phyloP scores from a whole-genome alignment of 2,329 filamentous ascomycete genomes.

The Lecanicillium sp. region DNA sequence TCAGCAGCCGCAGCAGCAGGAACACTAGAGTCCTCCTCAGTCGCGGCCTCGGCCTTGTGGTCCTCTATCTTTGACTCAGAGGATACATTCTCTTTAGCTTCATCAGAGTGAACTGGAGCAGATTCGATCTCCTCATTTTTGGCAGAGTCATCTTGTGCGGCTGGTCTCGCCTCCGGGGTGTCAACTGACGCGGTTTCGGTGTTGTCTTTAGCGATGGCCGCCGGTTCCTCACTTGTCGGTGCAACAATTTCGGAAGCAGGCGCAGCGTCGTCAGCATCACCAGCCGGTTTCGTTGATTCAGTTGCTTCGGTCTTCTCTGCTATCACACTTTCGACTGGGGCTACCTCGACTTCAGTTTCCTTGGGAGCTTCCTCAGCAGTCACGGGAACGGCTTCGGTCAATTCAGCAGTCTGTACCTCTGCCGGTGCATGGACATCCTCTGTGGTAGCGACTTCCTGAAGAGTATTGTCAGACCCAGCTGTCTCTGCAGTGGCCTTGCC shows the following conservation, averaged over 20 bases:
- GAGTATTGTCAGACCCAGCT: too few relatives aligned
- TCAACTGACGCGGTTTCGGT: neutral
- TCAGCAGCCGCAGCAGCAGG: neutral
- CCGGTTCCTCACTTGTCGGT: neutral
- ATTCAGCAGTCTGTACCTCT: constrained; percentile 13
- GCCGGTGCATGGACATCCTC: too few relatives aligned
- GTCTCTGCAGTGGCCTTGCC: too few relatives aligned
- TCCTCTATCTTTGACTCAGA: neutral
- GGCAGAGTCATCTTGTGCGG: neutral
- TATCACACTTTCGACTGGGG: neutral
- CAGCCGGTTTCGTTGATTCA: too few relatives aligned
- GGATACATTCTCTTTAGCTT: constrained; percentile 1
- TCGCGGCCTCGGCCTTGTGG: neutral
- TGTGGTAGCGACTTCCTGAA: too few relatives aligned
- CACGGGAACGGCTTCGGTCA: constrained; percentile 6
- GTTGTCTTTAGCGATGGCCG: neutral
- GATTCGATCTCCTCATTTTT: constrained; percentile 3
- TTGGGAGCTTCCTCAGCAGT: constrained; percentile 5
- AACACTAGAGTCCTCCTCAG: neutral
- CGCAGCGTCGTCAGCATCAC: neutral
- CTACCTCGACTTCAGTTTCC: neutral
- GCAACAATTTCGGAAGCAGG: too few relatives aligned
- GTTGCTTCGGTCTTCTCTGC: neutral
- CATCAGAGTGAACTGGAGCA: constrained; percentile 3
- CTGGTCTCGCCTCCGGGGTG: neutral